Evolutionary conservation across 192 early-diverging fungal genomes (phyloP).

Genomic region (Coemansia sp.): DNA sequence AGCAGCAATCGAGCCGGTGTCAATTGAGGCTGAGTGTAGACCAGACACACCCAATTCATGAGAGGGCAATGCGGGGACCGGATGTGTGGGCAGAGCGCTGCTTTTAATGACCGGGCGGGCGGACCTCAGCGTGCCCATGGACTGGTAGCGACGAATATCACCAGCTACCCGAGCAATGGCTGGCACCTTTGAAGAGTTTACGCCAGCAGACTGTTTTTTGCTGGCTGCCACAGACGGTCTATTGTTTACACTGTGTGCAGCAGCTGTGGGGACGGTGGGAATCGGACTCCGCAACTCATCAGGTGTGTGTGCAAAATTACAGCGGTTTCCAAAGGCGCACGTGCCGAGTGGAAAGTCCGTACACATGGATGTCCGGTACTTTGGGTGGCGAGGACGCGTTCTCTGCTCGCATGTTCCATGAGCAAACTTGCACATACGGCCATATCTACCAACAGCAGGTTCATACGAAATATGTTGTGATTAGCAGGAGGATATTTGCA

Average conservation of each 20-base stretch:
- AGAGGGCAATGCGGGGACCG: neutral
- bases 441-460: slow-evolving; percentile 66
- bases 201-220: neutral
- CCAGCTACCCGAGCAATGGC: slow-evolving; percentile 15
- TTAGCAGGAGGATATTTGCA: neutral
- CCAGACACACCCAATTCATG: neutral
- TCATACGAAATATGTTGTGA: neutral
- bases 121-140: slow-evolving; percentile 41
- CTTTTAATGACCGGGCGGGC: neutral
- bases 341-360: slow-evolving; percentile 86
- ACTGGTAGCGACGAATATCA: slow-evolving; percentile 49
- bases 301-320: slow-evolving; percentile 84
- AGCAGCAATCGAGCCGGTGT: neutral
- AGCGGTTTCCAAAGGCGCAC: slow-evolving; percentile 93
- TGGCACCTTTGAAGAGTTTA: neutral
- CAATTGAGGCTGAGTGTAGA: neutral
- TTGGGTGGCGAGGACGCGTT: slow-evolving; percentile 79
- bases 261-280: neutral
- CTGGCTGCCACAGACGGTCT: neutral
- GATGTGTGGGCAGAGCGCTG: slow-evolving; percentile 3
- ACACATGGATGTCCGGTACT: slow-evolving; percentile 96
- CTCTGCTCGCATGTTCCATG: slow-evolving; percentile 81
- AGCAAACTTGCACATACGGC: slow-evolving; percentile 92
- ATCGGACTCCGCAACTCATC: slow-evolving; percentile 52
- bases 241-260: slow-evolving; percentile 14